Conservation (phyloP, 2,329 filamentous ascomycete species). For the Pseudofabraea citricarpa region DNA sequence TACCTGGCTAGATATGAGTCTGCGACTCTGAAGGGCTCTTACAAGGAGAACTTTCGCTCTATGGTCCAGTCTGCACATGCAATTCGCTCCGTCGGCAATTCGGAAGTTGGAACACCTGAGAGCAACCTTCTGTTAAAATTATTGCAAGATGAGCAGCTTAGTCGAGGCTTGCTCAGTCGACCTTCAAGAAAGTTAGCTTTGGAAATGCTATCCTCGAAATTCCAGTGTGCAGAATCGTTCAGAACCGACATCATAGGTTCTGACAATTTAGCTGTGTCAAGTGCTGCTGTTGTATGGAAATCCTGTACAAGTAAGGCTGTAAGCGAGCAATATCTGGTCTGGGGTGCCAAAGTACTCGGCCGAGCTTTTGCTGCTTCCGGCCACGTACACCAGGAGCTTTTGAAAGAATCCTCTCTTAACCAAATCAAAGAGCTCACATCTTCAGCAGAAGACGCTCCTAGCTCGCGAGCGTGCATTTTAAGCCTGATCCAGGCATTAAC, state of each 20-base stretch:
- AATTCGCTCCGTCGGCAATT: slow-evolving; percentile 65
- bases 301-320: slow-evolving; percentile 63
- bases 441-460: slow-evolving; percentile 30
- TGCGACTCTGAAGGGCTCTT: slow-evolving; percentile 22
- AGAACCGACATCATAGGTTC: slow-evolving; percentile 63
- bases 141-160: slow-evolving; percentile 64
- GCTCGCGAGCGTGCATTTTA: slow-evolving; percentile 61
- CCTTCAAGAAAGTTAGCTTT: slow-evolving; percentile 68
- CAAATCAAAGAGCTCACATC: slow-evolving; percentile 34
- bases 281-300: slow-evolving; percentile 68
- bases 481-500: slow-evolving; percentile 57
- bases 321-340: slow-evolving; percentile 68
- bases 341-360: slow-evolving; percentile 82
- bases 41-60: slow-evolving; percentile 54
- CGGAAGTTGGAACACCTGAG: slow-evolving; percentile 66
- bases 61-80: slow-evolving; percentile 66
- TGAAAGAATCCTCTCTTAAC: slow-evolving; percentile 53
- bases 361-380: slow-evolving; percentile 77
- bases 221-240: slow-evolving; percentile 54
- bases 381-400: slow-evolving; percentile 53
- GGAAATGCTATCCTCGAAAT: slow-evolving; percentile 69
- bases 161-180: slow-evolving; percentile 61
- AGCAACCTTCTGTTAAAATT: slow-evolving; percentile 76
- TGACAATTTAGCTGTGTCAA: slow-evolving; percentile 58
- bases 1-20: slow-evolving; percentile 63